phyloP scores from a whole-genome alignment of 2,329 filamentous ascomycete genomes.

The Nectriaceae sp. region DNA sequence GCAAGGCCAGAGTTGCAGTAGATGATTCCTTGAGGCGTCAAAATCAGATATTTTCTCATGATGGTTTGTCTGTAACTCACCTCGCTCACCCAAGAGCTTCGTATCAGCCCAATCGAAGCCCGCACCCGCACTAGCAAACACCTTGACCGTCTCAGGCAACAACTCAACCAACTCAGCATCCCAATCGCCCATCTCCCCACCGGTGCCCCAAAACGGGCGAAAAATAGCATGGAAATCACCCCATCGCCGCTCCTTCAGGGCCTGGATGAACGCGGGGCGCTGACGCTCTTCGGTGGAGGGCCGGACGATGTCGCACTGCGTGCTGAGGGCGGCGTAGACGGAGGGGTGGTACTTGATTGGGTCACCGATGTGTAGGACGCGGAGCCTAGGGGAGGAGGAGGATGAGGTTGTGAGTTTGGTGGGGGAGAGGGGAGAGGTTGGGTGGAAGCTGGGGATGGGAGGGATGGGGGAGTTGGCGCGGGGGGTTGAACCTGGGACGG shows the following conservation, averaged over 20 bases:
- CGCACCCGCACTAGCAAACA: constrained; percentile 67
- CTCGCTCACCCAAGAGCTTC: constrained; percentile 59
- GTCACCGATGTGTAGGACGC: constrained; percentile 78
- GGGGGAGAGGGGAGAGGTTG: constrained; percentile 28
- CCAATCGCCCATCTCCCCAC: constrained; percentile 68
- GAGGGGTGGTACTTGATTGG: constrained; percentile 51
- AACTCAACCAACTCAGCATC: constrained; percentile 59
- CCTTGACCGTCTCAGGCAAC: constrained; percentile 56
- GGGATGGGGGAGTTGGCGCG: constrained; percentile 44
- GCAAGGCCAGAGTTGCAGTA: constrained; percentile 75
- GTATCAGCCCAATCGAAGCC: constrained; percentile 69
- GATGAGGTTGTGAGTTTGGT: constrained; percentile 22
- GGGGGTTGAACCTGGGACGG: constrained; percentile 46
- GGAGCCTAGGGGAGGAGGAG: constrained; percentile 37
- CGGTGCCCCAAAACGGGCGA: constrained; percentile 63
- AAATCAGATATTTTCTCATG: constrained; percentile 3
- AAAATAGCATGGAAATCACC: constrained; percentile 58
- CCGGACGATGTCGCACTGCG: constrained; percentile 52
- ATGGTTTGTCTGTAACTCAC: constrained; percentile 34
- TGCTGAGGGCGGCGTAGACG: constrained; percentile 46
- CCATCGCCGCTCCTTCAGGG: constrained; percentile 53
- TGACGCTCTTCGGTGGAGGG: constrained; percentile 52
- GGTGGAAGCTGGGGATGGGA: constrained; percentile 20
- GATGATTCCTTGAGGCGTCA: constrained; percentile 50
- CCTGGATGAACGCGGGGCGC: constrained; percentile 50